Evolutionary conservation across 371 early-diverging fungal genomes (phyloP), one percentile per base, ranked within the genome.

Genomic region (Basidiobolus meristosporus): DNA sequence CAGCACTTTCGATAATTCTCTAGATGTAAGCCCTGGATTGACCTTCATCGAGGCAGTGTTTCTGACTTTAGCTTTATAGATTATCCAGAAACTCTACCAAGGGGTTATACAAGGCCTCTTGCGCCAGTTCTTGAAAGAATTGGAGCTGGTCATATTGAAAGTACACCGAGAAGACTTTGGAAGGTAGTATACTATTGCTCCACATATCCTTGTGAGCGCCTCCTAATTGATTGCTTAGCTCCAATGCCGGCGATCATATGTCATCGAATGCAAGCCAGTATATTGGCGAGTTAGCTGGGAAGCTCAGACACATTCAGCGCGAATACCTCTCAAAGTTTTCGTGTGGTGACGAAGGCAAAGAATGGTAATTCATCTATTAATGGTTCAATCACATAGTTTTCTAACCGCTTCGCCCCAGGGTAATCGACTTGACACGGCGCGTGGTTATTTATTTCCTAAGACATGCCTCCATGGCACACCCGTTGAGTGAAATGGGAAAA

Each of bases 101-200:
- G 46, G 51, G 16, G 62, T 73, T 38, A 61, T 63, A 1, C 60
- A 68, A 37, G 59, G 59, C 3, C 41, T 76, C 7, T 53, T 70
- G 4, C 42, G 50, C 1, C 44, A 53, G 11, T 55, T 74, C 3
- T 60, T 63, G 20, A 52, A 58, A 10, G 77, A 78, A 14, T 35
- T 69, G 9, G 65, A 66, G 36, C 33, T 20, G 3, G 57, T 65
- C 1, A 46, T 75, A n/a, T 22, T 67, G 12, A 70, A 68, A 47
- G 69, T 78, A 3, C 71, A 76, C 44, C 52, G 57, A 31, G 77
- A 75, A 50, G 76, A 74, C 40, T 70, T 63, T 44, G 50, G 56
- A 20, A 56, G 57, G 41, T 62, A 42, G 38, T 31, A 51, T n/a
- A 15, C 46, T 31, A 44, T 40, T 5, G 39, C 41, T 18, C 46